Evolutionary conservation across 116 monocot genomes (phyloP).

Genomic region (Dioscorea cayenensis): DNA sequence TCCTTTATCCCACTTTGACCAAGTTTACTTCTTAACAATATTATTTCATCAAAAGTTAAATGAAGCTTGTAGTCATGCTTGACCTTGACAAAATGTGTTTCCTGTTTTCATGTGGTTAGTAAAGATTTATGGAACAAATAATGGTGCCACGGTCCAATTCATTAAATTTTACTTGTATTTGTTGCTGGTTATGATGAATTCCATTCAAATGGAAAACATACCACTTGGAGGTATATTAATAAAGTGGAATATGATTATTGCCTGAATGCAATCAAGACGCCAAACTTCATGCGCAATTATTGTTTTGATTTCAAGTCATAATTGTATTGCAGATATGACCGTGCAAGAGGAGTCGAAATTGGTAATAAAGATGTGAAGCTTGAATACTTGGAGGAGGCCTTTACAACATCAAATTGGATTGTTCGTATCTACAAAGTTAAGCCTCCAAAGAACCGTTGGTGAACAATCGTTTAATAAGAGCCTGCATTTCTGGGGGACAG

Average conservation of each 20-base stretch:
- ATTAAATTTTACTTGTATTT: not conserved
- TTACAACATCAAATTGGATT: conserved; percentile 96
- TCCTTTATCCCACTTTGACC: not conserved
- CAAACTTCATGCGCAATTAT: not conserved
- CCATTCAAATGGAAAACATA: not conserved
- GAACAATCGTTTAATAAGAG: conserved; percentile 4
- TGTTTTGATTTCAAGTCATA: not conserved
- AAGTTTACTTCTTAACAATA: not conserved
- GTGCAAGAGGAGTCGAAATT: conserved; percentile 91
- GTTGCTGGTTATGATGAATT: no score
- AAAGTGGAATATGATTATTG: not conserved
- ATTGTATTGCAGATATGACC: conserved; percentile 60
- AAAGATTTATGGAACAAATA: not conserved
- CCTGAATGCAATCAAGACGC: not conserved
- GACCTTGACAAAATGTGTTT: not conserved
- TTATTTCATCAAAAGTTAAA: not conserved
- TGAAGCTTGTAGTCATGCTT: not conserved
- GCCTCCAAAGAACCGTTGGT: conserved; percentile 83
- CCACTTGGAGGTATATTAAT: not conserved
- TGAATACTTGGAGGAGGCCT: conserved; percentile 90
- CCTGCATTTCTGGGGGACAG: not conserved
- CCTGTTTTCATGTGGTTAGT: not conserved
- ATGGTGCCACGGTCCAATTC: not conserved
- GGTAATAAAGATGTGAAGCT: conserved; percentile 92
- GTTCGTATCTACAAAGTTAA: conserved; percentile 96